phyloP scores from a whole-genome alignment of 164 flowering plant species.

The Stephania cephalantha region DNA sequence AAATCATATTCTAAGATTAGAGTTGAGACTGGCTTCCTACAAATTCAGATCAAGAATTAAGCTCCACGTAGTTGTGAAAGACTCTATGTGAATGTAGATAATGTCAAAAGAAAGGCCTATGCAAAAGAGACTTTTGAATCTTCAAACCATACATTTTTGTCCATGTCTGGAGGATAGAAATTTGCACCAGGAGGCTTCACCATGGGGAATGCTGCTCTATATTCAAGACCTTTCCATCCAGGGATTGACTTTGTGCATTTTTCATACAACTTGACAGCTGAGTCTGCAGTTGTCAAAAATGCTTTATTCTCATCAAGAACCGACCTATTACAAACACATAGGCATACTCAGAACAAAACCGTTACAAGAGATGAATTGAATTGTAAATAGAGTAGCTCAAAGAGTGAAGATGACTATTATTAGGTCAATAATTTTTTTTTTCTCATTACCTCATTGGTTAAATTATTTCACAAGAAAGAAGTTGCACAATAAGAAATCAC shows the following conservation, averaged over 20 bases:
- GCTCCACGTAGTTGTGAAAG: too few species aligned
- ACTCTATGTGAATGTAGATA: neutral
- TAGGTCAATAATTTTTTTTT: too few species aligned
- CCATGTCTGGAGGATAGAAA: slow-evolving; percentile 95
- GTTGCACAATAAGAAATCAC: too few species aligned
- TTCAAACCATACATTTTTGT: slow-evolving; percentile 53
- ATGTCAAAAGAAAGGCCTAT: neutral
- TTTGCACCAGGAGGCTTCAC: slow-evolving; percentile 83
- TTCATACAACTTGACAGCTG: slow-evolving; percentile 63
- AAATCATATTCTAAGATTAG: neutral
- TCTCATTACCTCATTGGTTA: neutral
- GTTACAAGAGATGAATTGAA: neutral
- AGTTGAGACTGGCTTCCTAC: neutral
- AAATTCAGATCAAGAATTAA: neutral
- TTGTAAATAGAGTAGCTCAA: neutral
- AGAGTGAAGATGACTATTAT: neutral
- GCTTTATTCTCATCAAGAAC: slow-evolving; percentile 84
- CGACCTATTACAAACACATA: slow-evolving; percentile 50
- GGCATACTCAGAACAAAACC: neutral
- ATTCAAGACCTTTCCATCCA: slow-evolving; percentile 90
- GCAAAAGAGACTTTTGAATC: neutral
- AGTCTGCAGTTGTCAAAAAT: slow-evolving; percentile 91
- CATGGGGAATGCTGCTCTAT: slow-evolving; percentile 77
- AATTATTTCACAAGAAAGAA: too few species aligned
- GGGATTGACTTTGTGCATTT: slow-evolving; percentile 53